Evolutionary conservation across 2,329 filamentous ascomycete genomes (phyloP), one percentile per base, ranked within the genome.

Genomic region (Fusarium begoniae): DNA sequence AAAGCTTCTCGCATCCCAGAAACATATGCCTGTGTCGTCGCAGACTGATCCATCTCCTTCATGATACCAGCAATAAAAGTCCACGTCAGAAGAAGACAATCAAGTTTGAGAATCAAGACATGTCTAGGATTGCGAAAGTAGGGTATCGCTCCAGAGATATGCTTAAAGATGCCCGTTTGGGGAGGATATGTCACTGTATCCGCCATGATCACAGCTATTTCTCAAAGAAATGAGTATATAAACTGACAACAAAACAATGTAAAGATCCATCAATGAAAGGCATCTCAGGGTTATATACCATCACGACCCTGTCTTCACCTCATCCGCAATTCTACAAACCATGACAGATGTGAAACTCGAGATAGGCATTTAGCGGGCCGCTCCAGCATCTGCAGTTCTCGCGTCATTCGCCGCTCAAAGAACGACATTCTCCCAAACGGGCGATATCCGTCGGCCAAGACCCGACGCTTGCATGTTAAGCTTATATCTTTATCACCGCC

Each of bases 1-100:
- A 74, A 24, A 6, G 66, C 26, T 30, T 75, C 79, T 62, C 66
- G 70, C 78, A 82, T 84, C 30, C 84, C 84, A 2, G 81, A 82
- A 4, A 84, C 80, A 56, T 81, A 82, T 0, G 81, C 81, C 32
- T 81, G 79, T 0, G 81, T 83, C 1, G 81, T 82, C 2, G 81
- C 80, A 6, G 79, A 80, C 63, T 83, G 81, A 44, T 83, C 81
- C 80, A 83, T 81, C 51, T 83, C 81, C 45, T 83, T 83, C 71
- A 82, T 74, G 18, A 82, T 71, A 6, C 81, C 81, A 12, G 81
- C 81, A 4, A 83, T 64, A 45, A 83, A 83, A 9, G 80, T 79
- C 82, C 82, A 83, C 8, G 79, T 70, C 26, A 82, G 69, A 24
- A 82, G 78, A n/a, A 82, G 73, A 24, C 80, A 74, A 47, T 82